Conservation (phyloP, 2,329 filamentous ascomycete genomes). For the Septoria petroselini region DNA sequence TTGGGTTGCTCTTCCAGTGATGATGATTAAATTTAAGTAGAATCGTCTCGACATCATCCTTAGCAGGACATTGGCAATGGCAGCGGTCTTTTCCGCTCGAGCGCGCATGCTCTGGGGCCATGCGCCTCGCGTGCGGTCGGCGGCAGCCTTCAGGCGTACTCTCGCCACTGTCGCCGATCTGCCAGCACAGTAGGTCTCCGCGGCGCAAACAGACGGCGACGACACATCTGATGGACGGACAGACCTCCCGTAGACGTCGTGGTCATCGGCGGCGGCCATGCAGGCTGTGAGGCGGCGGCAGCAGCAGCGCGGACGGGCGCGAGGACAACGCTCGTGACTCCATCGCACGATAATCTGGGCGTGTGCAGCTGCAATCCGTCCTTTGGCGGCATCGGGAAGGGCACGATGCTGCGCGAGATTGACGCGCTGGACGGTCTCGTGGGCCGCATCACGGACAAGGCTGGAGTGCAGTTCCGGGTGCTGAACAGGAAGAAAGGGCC, state of each 20-base stretch:
- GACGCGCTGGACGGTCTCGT: conserved; percentile 91
- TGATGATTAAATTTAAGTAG: too few species aligned
- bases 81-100: conserved; percentile 33
- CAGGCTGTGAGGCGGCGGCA: conserved; percentile 87
- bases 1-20: too few species aligned
- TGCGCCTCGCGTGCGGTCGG: conserved; percentile 47
- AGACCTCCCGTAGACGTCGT: conserved; percentile 67
- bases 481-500: conserved; percentile 87
- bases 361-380: conserved; percentile 96
- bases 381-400: conserved; percentile 97
- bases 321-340: conserved; percentile 84
- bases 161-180: conserved; percentile 48
- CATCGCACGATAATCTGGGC: conserved; percentile 81
- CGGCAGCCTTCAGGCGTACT: conserved; percentile 37
- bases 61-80: conserved; percentile 17
- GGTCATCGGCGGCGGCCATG: conserved; percentile 93
- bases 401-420: conserved; percentile 90
- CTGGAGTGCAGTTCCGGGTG: conserved; percentile 88
- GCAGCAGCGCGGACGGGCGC: conserved; percentile 87
- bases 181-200: conserved; percentile 27
- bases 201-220: neutral
- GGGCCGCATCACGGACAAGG: conserved; percentile 85
- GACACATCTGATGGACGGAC: conserved; percentile 36
- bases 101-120: conserved; percentile 48
- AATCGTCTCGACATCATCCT: neutral